Conservation (phyloP, 495 filamentous ascomycete genomes). For the Venustampulla echinocandica region DNA sequence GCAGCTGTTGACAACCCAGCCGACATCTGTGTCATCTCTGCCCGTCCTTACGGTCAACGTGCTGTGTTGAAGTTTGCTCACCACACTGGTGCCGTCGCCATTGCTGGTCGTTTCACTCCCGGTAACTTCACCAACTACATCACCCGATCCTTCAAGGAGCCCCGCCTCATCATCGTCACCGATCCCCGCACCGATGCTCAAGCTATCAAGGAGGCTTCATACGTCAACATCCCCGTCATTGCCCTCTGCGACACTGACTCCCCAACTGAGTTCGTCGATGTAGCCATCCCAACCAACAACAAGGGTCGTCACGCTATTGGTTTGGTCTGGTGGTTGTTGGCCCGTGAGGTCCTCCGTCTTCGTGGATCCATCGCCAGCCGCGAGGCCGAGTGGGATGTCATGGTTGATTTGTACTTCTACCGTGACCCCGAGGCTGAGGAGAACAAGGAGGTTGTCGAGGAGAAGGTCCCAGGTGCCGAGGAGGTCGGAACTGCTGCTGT, state of each 20-base stretch:
- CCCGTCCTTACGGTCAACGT: slow-evolving; percentile 98
- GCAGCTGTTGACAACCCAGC: slow-evolving; percentile 98
- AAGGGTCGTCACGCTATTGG: slow-evolving; percentile 99
- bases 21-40: slow-evolving; percentile 97
- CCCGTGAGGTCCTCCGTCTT: slow-evolving; percentile 97
- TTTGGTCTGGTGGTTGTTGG: slow-evolving; percentile 98
- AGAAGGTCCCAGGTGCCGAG: slow-evolving; percentile 55
- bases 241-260: slow-evolving; percentile 99
- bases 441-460: slow-evolving; percentile 63
- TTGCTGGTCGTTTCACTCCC: slow-evolving; percentile 98
- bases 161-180: slow-evolving; percentile 97
- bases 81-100: slow-evolving; percentile 94
- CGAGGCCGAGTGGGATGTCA: slow-evolving; percentile 94
- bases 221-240: slow-evolving; percentile 99
- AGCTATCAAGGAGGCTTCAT: slow-evolving; percentile 99
- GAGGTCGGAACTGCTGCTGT: slow-evolving; percentile 74
- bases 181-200: slow-evolving; percentile 99
- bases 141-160: slow-evolving; percentile 99
- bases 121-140: slow-evolving; percentile 99
- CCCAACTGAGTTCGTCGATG: slow-evolving; percentile 97
- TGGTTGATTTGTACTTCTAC: slow-evolving; percentile 99
- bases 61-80: slow-evolving; percentile 98
- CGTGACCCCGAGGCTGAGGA: slow-evolving; percentile 98
- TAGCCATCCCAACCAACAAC: slow-evolving; percentile 99
- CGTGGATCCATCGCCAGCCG: slow-evolving; percentile 90